Evolutionary conservation across 345 rosid species (phyloP).

Genomic region (Gossypium arboreum): DNA sequence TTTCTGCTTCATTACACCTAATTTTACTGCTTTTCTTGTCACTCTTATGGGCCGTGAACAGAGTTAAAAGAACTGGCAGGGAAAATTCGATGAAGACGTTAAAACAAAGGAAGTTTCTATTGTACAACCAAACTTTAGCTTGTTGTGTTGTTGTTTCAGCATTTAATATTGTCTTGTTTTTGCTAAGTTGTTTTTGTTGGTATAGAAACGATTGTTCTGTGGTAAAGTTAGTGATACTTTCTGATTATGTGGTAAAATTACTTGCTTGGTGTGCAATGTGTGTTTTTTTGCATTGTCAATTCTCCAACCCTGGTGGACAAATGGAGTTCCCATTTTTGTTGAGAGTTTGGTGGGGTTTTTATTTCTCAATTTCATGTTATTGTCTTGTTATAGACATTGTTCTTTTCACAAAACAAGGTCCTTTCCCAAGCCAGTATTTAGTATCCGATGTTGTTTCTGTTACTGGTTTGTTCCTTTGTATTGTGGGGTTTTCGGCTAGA

Average conservation of each 20-base stretch:
- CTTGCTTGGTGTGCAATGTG: conserved; percentile 44
- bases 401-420: conserved; percentile 1
- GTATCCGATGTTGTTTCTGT: conserved; percentile 22
- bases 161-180: conserved; percentile 30
- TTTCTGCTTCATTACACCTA: conserved; percentile 40
- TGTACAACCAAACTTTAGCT: conserved; percentile 29
- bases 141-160: conserved; percentile 38
- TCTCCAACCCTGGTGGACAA: conserved; percentile 18
- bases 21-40: conserved; percentile 39
- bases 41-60: conserved; percentile 33
- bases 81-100: conserved; percentile 5
- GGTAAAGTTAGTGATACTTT: conserved; percentile 31
- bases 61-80: conserved; percentile 18
- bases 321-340: conserved; percentile 30
- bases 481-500: conserved; percentile 12
- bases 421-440: conserved; percentile 11
- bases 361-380: conserved; percentile 40
- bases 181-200: conserved; percentile 42
- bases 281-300: conserved; percentile 30
- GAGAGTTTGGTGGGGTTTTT: conserved; percentile 55
- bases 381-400: conserved; percentile 33
- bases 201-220: conserved; percentile 36
- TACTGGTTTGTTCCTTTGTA: conserved; percentile 21
- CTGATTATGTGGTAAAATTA: conserved; percentile 35
- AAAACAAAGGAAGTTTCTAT: conserved; percentile 17